Conservation (phyloP, 2,329 filamentous ascomycete genomes). For the Hypoxylon sp. region DNA sequence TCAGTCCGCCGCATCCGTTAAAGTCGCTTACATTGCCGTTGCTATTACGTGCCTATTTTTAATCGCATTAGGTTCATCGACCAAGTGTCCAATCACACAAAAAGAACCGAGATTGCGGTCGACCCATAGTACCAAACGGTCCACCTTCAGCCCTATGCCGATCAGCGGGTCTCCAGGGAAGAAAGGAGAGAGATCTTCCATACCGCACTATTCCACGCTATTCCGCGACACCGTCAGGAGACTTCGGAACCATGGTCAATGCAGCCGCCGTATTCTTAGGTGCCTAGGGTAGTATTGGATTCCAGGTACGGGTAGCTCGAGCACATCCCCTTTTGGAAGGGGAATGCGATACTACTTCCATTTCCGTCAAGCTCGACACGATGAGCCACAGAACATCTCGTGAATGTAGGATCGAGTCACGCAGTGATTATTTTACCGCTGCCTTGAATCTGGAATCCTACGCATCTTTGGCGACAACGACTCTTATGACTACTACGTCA, state of each 20-base stretch:
- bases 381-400: too few relatives aligned
- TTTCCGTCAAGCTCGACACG: too few relatives aligned
- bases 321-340: not conserved
- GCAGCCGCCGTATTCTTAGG: not conserved
- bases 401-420: too few relatives aligned
- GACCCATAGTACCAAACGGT: not conserved
- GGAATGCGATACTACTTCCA: not conserved
- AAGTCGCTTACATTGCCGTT: too few relatives aligned
- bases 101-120: not conserved
- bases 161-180: not conserved
- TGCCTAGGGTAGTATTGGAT: not conserved
- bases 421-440: not conserved
- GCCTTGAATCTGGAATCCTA: not conserved
- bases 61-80: too few relatives aligned
- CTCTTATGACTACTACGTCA: not conserved
- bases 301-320: not conserved
- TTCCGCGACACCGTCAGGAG: slow-evolving; percentile 1
- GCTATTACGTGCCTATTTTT: too few relatives aligned
- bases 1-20: not conserved
- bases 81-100: too few relatives aligned
- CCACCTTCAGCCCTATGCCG: not conserved
- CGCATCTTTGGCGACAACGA: not conserved
- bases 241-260: not conserved
- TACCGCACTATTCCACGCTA: too few relatives aligned
- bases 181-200: too few relatives aligned